Percentiles rank a stretch among this genome's conserved stretches.
These are phyloP conservation scores for Penicillium coffeae DNA, from an alignment of 495 filamentous ascomycete species.

Conservation along the genomic window DNA sequence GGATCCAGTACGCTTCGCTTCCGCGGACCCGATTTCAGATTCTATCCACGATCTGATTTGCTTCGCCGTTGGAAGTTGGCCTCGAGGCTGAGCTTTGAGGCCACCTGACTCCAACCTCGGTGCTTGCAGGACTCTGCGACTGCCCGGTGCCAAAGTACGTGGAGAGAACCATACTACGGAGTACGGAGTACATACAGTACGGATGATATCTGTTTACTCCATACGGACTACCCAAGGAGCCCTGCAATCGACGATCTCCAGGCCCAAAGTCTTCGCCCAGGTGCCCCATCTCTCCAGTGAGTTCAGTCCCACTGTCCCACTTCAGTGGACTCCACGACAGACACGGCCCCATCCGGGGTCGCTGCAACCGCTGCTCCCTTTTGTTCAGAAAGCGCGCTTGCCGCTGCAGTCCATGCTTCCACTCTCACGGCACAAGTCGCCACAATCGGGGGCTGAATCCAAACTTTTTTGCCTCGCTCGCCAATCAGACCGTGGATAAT, in stretches of 20 bases:
- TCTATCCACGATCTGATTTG: neutral
- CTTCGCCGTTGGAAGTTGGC: neutral
- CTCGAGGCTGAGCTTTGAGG: too few relatives aligned
- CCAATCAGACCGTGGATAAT: neutral
- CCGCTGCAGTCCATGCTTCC: conserved; percentile 22
- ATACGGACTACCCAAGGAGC: too few relatives aligned
- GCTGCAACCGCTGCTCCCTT: conserved; percentile 37
- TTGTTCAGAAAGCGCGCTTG: conserved; percentile 40
- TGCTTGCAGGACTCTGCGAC: too few relatives aligned
- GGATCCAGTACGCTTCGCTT: conserved; percentile 14
- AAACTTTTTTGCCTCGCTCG: neutral
- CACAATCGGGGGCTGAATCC: neutral
- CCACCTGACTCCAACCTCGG: neutral
- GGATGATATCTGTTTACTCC: too few relatives aligned
- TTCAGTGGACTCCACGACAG: conserved; percentile 13
- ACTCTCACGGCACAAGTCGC: conserved; percentile 2
- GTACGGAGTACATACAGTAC: too few relatives aligned
- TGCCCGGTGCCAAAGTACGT: too few relatives aligned
- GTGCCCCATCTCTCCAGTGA: neutral
- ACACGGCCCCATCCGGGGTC: conserved; percentile 26
- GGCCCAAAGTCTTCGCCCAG: conserved; percentile 7
- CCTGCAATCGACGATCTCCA: too few relatives aligned
- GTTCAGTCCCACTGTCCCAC: conserved; percentile 23
- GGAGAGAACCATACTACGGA: too few relatives aligned
- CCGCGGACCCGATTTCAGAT: conserved; percentile 2